A percentile compares a stretch with the other conserved stretches of the same genome.
Evolutionary conservation across 768 basidiomycete species (phyloP).

Genomic region (Megacollybia marginata): DNA sequence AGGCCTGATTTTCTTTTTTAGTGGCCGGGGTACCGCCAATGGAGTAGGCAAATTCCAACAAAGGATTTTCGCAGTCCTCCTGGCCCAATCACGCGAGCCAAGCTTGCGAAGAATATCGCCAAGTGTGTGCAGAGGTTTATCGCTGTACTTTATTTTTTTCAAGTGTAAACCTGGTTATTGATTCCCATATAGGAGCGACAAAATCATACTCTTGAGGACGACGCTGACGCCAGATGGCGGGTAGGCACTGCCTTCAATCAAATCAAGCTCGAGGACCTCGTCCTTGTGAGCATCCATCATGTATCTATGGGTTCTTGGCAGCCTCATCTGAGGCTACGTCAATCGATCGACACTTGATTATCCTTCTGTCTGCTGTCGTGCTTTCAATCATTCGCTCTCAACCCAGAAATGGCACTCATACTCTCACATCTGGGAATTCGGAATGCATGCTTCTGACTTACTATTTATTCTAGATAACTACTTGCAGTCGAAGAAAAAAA

Average conservation of each 20-base stretch:
- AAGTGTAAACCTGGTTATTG: not conserved
- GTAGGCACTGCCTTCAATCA: conserved; percentile 45
- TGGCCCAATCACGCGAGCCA: conserved; percentile 66
- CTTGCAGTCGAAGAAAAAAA: too few species aligned
- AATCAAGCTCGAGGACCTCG: conserved; percentile 59
- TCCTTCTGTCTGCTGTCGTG: too few species aligned
- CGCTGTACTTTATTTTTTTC: conserved; percentile 29
- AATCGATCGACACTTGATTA: conserved; percentile 1
- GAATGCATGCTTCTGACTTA: too few species aligned
- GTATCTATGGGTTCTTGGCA: conserved; percentile 83
- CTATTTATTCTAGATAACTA: too few species aligned
- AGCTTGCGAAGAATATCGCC: conserved; percentile 74
- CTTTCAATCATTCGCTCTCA: too few species aligned
- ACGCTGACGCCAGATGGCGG: conserved; percentile 52
- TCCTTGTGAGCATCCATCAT: conserved; percentile 75
- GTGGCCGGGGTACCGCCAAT: conserved; percentile 78
- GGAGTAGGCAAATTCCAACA: conserved; percentile 79
- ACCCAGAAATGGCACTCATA: too few species aligned
- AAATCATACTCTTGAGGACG: conserved; percentile 51
- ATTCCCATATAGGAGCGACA: conserved; percentile 35
- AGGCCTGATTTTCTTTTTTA: conserved; percentile 17
- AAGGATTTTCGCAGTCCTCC: conserved; percentile 76
- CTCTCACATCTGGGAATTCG: too few species aligned
- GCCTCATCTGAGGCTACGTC: conserved; percentile 59
- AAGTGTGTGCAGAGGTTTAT: conserved; percentile 71